phyloP scores from a whole-genome alignment of 2,329 filamentous ascomycete species.

The Pseudogymnoascus pannorum region DNA sequence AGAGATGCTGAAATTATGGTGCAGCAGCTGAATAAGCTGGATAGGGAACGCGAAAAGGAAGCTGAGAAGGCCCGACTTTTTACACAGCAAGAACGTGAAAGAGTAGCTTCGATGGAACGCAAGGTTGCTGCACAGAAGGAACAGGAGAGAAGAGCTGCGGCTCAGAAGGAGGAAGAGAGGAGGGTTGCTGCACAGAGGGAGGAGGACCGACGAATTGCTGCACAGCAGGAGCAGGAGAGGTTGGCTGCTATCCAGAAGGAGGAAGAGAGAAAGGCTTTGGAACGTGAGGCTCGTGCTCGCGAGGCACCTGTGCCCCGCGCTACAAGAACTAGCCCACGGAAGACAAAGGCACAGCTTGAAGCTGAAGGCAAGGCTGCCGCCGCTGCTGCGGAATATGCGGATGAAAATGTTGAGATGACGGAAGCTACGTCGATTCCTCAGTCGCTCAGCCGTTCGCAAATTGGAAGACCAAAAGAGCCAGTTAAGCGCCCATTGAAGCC shows the following conservation, averaged over 20 bases:
- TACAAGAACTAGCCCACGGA: constrained; percentile 46
- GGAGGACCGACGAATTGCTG: background rate
- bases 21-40: constrained; percentile 55
- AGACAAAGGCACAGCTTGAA: constrained; percentile 33
- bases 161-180: constrained; percentile 48
- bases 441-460: constrained; percentile 45
- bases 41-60: constrained; percentile 63
- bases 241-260: constrained; percentile 48
- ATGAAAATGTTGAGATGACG: constrained; percentile 46
- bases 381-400: constrained; percentile 26
- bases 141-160: constrained; percentile 2
- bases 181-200: constrained; percentile 13
- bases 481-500: constrained; percentile 56
- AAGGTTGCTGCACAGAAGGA: constrained; percentile 34
- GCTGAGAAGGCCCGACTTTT: constrained; percentile 58
- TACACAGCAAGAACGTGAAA: constrained; percentile 48
- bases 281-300: constrained; percentile 22
- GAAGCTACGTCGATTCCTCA: constrained; percentile 53
- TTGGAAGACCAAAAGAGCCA: constrained; percentile 41
- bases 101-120: constrained; percentile 45
- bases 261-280: constrained; percentile 34
- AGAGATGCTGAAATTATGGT: constrained; percentile 56
- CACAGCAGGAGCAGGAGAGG: constrained; percentile 42
- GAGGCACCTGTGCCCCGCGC: constrained; percentile 35
- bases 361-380: constrained; percentile 27